Evolutionary conservation across 352 stramenopile species (phyloP).

Genomic region (Thraustotheca clavata): DNA sequence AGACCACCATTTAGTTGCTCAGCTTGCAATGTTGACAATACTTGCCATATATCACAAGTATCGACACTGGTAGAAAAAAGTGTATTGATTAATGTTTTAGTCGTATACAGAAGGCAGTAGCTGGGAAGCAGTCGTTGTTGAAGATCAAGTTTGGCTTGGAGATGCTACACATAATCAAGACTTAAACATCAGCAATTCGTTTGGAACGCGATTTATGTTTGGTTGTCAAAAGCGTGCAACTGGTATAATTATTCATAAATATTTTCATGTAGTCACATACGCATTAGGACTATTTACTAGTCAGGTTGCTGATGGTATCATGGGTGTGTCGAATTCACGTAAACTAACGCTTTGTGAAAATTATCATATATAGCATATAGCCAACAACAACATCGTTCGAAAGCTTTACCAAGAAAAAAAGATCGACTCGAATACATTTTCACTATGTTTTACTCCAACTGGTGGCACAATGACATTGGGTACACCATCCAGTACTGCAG

Average conservation of each 20-base stretch:
- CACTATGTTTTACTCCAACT: constrained; percentile 60
- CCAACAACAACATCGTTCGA: constrained; percentile 52
- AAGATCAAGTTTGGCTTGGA: constrained; percentile 74
- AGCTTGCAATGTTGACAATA: constrained; percentile 33
- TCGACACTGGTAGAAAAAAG: background rate
- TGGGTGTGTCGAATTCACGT: constrained; percentile 46
- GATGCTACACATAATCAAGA: constrained; percentile 30
- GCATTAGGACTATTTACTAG: constrained; percentile 55
- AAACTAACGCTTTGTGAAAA: background rate
- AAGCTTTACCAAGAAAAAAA: constrained; percentile 48
- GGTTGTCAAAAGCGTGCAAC: constrained; percentile 70
- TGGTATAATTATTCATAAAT: no score
- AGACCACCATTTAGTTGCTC: constrained; percentile 49
- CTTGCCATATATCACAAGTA: constrained; percentile 55
- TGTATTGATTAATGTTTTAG: constrained; percentile 23
- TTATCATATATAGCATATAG: constrained; percentile 27
- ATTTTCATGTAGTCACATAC: no score
- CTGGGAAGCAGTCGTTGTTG: constrained; percentile 70
- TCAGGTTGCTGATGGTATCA: constrained; percentile 85
- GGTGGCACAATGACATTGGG: constrained; percentile 73
- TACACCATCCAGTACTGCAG: constrained; percentile 69
- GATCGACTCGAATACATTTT: constrained; percentile 57
- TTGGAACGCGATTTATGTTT: constrained; percentile 71
- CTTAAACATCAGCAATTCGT: constrained; percentile 43
- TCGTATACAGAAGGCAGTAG: constrained; percentile 82